A percentile compares a stretch with the other conserved stretches of the same genome.
phyloP scores from a whole-genome alignment of 2,329 filamentous ascomycete genomes.

The Aureobasidium sp. region DNA sequence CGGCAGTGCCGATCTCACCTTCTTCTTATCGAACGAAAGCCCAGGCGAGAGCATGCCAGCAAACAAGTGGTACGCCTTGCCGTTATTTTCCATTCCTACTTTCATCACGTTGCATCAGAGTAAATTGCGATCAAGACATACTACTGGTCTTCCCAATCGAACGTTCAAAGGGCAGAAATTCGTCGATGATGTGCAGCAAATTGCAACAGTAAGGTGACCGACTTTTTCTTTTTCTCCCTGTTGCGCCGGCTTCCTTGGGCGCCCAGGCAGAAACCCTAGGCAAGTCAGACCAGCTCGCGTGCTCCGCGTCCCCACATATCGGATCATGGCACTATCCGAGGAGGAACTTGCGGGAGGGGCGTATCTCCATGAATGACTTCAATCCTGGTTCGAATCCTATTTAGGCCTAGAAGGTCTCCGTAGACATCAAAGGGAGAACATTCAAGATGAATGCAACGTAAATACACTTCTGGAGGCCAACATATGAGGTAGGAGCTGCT shows the following conservation, averaged over 20 bases:
- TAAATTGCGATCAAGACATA: background rate
- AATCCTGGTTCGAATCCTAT: background rate
- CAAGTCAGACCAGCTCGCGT: conserved; percentile 13
- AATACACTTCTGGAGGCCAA: background rate
- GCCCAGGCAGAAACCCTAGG: conserved; percentile 1
- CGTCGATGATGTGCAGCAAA: background rate
- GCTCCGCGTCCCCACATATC: conserved; percentile 11
- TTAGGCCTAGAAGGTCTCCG: background rate
- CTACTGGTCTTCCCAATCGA: background rate
- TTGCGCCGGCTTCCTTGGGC: background rate
- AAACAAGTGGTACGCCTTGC: conserved; percentile 6
- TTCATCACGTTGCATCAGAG: background rate
- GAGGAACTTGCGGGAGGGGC: background rate
- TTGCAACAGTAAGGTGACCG: background rate
- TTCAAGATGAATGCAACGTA: background rate
- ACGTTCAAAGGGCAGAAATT: background rate
- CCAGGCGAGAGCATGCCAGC: conserved; percentile 1
- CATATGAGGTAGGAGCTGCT: background rate
- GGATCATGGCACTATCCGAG: conserved; percentile 7
- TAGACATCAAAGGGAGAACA: background rate
- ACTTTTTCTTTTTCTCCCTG: background rate
- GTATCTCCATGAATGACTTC: background rate
- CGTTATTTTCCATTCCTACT: conserved; percentile 7
- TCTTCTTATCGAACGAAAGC: conserved; percentile 8
- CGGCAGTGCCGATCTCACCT: background rate